Evolutionary conservation across 177 flowering plant genomes (phyloP).

Genomic region (Vitis hybrid): DNA sequence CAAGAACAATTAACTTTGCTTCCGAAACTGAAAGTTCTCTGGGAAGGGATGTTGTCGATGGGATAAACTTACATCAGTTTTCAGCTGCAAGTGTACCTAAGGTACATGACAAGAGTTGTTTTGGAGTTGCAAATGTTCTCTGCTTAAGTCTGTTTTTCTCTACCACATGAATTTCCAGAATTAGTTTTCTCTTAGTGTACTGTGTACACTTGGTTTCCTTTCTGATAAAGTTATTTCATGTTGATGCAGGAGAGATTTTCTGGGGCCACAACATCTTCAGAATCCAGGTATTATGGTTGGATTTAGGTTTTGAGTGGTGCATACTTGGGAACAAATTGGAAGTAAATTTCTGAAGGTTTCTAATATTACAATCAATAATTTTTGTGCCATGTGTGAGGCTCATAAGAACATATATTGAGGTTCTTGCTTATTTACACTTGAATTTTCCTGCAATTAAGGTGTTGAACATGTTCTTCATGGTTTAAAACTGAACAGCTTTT

Average conservation of each 20-base stretch:
- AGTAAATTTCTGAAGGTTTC: no score
- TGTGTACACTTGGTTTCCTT: no score
- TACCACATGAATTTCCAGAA: neutral
- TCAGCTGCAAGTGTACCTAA: slow-evolving; percentile 59
- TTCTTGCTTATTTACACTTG: no score
- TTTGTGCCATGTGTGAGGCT: no score
- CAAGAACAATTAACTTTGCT: slow-evolving; percentile 43
- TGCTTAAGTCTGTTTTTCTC: neutral
- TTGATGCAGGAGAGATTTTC: slow-evolving; percentile 23
- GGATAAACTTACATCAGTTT: slow-evolving; percentile 49
- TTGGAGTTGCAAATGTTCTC: no score
- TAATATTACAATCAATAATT: no score
- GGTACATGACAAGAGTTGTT: slow-evolving; percentile 21
- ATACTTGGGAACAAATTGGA: neutral
- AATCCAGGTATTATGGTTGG: slow-evolving; percentile 26
- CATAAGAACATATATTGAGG: no score
- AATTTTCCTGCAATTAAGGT: no score
- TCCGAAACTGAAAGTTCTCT: slow-evolving; percentile 25
- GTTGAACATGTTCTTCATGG: no score
- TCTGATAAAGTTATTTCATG: neutral
- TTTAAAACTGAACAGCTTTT: no score
- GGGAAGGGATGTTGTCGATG: slow-evolving; percentile 28
- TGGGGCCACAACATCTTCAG: neutral
- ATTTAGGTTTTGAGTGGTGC: neutral
- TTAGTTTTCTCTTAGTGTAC: neutral